phyloP scores from a whole-genome alignment of 331 rosid genomes.

The Dryas integrifolia region DNA sequence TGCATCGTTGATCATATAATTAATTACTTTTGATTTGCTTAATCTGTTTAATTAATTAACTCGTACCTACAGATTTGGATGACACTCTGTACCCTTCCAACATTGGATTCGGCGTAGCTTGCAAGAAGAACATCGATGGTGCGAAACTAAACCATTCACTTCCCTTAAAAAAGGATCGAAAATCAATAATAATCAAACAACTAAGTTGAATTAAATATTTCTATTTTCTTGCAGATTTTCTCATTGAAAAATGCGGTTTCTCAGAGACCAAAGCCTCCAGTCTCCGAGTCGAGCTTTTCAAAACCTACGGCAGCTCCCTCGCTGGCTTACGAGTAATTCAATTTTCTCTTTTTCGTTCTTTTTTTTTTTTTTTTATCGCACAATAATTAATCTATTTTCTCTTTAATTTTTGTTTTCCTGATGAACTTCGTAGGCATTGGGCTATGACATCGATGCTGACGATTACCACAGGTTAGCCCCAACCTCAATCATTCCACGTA shows the following conservation, averaged over 20 bases:
- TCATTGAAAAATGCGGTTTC: slow-evolving; percentile 68
- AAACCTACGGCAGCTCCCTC: slow-evolving; percentile 82
- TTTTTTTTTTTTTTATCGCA: not conserved
- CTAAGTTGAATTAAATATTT: not conserved
- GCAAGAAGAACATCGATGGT: slow-evolving; percentile 78
- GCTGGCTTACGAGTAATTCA: slow-evolving; percentile 69
- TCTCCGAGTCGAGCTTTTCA: slow-evolving; percentile 71
- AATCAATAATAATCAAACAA: not conserved
- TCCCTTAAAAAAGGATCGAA: not conserved
- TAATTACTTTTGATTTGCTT: not conserved
- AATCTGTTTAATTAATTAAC: not conserved
- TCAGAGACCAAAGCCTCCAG: slow-evolving; percentile 47
- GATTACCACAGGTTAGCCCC: slow-evolving; percentile 68
- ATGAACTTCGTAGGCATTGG: slow-evolving; percentile 48
- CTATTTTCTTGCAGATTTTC: slow-evolving; percentile 37
- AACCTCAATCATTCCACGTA: not conserved
- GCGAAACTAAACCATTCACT: not conserved
- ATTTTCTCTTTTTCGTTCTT: not conserved
- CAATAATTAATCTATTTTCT: not conserved
- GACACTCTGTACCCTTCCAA: slow-evolving; percentile 73
- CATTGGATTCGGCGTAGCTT: slow-evolving; percentile 50
- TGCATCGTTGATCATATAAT: not conserved
- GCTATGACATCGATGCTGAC: slow-evolving; percentile 63
- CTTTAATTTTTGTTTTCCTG: not conserved
- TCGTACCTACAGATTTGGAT: slow-evolving; percentile 59